These are phyloP conservation scores for Penicillium sp. DNA, from an alignment of 2,329 filamentous ascomycete genomes.

Conservation along the genomic window DNA sequence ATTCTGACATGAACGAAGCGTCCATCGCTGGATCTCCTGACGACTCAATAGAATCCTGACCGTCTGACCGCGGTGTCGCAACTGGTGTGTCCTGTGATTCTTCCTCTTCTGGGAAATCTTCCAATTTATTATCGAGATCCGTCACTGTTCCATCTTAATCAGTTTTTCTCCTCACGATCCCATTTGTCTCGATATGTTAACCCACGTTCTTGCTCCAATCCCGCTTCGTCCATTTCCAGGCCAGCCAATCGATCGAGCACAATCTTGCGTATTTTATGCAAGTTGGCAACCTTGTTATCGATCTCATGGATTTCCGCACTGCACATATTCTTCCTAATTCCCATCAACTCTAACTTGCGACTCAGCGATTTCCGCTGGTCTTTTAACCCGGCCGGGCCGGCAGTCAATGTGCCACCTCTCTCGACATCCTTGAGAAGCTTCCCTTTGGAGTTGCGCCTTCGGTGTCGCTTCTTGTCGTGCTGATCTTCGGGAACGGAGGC, in stretches of 20 bases:
- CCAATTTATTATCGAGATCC: constrained; percentile 60
- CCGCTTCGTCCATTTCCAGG: constrained; percentile 84
- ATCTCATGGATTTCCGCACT: constrained; percentile 95
- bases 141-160: constrained; percentile 42
- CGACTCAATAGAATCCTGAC: constrained; percentile 48
- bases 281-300: constrained; percentile 91
- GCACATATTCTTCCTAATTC: constrained; percentile 94
- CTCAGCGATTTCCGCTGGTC: constrained; percentile 76
- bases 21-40: constrained; percentile 55
- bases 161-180: background rate
- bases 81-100: constrained; percentile 29
- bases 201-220: constrained; percentile 84
- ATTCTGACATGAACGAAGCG: constrained; percentile 89
- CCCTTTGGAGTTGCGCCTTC: constrained; percentile 68
- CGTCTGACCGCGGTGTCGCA: constrained; percentile 34
- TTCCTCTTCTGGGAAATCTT: constrained; percentile 57
- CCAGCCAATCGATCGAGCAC: constrained; percentile 81
- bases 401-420: constrained; percentile 56
- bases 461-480: constrained; percentile 63
- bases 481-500: constrained; percentile 74
- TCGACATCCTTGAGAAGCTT: constrained; percentile 66
- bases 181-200: constrained; percentile 15
- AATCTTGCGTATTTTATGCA: constrained; percentile 88
- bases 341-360: constrained; percentile 86
- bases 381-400: constrained; percentile 70